A percentile compares a stretch with the other conserved stretches of the same genome.
Evolutionary conservation across 306 rosid species (phyloP).

Genomic region (Fagus sylvatica): DNA sequence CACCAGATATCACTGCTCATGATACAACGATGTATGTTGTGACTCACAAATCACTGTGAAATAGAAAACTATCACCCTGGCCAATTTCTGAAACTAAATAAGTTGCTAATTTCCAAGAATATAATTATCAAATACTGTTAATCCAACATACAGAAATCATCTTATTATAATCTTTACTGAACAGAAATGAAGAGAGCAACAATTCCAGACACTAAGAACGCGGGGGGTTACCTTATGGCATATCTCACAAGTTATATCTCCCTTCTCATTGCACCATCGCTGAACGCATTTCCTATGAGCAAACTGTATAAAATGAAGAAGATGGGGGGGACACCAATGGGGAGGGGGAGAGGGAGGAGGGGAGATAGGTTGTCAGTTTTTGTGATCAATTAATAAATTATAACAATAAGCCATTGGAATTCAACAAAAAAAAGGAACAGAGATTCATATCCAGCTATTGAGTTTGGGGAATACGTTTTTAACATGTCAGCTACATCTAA

Average conservation of each 20-base stretch:
- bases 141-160: neutral
- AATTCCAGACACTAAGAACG: neutral
- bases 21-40: neutral
- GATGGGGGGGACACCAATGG: too few species aligned
- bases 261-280: constrained; percentile 73
- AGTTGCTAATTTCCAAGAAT: constrained; percentile 6
- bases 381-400: neutral
- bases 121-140: neutral
- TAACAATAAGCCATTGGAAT: neutral
- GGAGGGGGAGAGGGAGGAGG: neutral
- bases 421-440: neutral
- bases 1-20: neutral
- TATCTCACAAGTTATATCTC: constrained; percentile 63
- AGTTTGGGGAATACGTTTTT: neutral
- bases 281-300: constrained; percentile 71
- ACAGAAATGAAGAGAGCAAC: neutral
- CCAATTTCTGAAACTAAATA: constrained; percentile 3
- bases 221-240: constrained; percentile 53
- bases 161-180: neutral
- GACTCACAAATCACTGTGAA: neutral
- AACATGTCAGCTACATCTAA: neutral
- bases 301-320: constrained; percentile 35
- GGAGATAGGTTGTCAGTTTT: neutral
- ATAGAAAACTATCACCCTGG: neutral
- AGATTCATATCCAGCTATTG: neutral